phyloP scores from a whole-genome alignment of 2,329 filamentous ascomycete genomes.

The Paracoccidioides lutzii region DNA sequence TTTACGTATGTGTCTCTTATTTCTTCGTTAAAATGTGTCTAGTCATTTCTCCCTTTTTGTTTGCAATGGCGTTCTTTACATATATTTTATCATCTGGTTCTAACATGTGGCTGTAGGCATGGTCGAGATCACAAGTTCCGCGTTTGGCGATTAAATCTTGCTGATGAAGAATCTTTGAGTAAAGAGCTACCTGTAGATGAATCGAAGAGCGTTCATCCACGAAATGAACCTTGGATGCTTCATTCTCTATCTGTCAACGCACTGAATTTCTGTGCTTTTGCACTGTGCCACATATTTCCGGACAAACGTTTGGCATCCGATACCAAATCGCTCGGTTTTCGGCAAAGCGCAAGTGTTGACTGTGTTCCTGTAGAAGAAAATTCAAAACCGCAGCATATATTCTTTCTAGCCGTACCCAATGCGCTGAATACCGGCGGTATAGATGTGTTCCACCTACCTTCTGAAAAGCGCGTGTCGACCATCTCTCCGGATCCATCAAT shows the following conservation, averaged over 20 bases:
- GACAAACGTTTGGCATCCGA: background rate
- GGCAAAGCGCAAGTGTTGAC: conserved; percentile 15
- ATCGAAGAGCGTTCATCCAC: conserved; percentile 25
- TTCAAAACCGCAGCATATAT: conserved; percentile 27
- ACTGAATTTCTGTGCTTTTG: conserved; percentile 87
- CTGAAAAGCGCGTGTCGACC: conserved; percentile 53
- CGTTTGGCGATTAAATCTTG: conserved; percentile 67
- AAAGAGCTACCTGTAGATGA: conserved; percentile 58
- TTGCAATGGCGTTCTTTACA: background rate
- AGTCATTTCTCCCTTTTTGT: conserved; percentile 9
- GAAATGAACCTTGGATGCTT: conserved; percentile 66
- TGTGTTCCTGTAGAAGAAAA: conserved; percentile 1
- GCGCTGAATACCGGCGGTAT: conserved; percentile 61
- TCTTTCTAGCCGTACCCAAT: conserved; percentile 61
- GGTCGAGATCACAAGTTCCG: conserved; percentile 77
- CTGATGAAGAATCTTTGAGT: conserved; percentile 45
- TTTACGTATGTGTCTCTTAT: conserved; percentile 56
- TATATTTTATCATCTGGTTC: background rate
- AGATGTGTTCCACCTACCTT: conserved; percentile 73
- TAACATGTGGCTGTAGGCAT: conserved; percentile 47
- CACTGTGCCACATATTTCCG: conserved; percentile 38
- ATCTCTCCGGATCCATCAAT: conserved; percentile 35
- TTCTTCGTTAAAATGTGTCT: background rate
- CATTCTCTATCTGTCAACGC: conserved; percentile 78
- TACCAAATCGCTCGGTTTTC: background rate